phyloP scores from a whole-genome alignment of 305 asterid genomes.

The Fraxinus platypoda region DNA sequence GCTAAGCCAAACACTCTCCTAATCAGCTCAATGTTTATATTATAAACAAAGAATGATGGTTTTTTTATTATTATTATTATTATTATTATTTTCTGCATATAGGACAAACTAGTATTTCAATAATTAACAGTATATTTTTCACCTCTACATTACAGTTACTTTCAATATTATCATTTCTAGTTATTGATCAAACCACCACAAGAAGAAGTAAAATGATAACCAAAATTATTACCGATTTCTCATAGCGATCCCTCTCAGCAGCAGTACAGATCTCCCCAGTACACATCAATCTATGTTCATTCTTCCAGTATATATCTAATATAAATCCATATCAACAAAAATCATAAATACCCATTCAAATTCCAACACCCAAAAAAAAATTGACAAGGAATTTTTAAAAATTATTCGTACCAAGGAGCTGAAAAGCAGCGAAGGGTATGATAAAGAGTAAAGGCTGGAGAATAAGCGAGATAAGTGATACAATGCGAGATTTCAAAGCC shows the following conservation, averaged over 20 bases:
- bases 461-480: conserved; percentile 58
- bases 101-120: not conserved
- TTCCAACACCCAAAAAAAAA: not conserved
- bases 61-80: too few relatives aligned
- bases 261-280: conserved; percentile 84
- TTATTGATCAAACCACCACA: not conserved
- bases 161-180: not conserved
- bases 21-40: not conserved
- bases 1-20: not conserved
- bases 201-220: not conserved
- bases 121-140: not conserved
- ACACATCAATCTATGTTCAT: conserved; percentile 86
- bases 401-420: conserved; percentile 64
- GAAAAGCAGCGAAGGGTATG: conserved; percentile 78
- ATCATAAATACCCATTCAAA: conserved; percentile 15
- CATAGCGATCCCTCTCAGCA: conserved; percentile 84
- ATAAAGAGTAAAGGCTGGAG: conserved; percentile 81
- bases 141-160: not conserved
- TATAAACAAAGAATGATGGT: not conserved
- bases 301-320: conserved; percentile 88
- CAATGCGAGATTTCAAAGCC: conserved; percentile 62
- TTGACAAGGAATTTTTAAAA: not conserved
- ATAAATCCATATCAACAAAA: conserved; percentile 7
- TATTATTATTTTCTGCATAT: not conserved
- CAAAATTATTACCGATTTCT: conserved; percentile 61